A percentile compares a stretch with the other conserved stretches of the same genome.
Evolutionary conservation across 805 yeast species (phyloP).

Genomic region (Barnettozyma siamensis): DNA sequence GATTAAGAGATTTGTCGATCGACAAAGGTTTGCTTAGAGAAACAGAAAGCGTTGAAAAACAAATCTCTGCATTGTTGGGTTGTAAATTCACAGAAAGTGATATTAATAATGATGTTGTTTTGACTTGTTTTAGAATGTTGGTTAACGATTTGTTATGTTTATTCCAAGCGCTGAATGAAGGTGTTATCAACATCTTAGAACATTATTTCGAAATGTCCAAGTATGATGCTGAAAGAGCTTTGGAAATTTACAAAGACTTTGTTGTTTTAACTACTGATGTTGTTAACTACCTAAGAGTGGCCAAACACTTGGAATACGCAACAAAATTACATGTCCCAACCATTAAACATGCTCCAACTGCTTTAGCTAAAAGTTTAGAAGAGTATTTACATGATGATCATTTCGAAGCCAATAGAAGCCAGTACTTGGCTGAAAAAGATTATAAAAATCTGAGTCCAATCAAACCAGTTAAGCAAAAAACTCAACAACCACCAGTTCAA

Average conservation of each 20-base stretch:
- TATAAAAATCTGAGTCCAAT: slow-evolving; percentile 24
- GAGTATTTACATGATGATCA: slow-evolving; percentile 85
- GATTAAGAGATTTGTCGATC: slow-evolving; percentile 58
- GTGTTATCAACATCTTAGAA: slow-evolving; percentile 88
- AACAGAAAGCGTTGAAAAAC: slow-evolving; percentile 78
- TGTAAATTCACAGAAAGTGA: slow-evolving; percentile 77
- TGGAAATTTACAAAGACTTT: slow-evolving; percentile 77
- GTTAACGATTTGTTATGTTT: slow-evolving; percentile 85
- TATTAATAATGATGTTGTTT: slow-evolving; percentile 73
- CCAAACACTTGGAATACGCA: slow-evolving; percentile 80
- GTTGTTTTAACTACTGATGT: slow-evolving; percentile 84
- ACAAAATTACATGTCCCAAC: slow-evolving; percentile 93
- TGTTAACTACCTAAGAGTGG: slow-evolving; percentile 79
- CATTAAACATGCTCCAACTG: slow-evolving; percentile 95
- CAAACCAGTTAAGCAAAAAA: slow-evolving; percentile 1
- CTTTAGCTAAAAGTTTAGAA: slow-evolving; percentile 77
- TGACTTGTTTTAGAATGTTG: slow-evolving; percentile 80
- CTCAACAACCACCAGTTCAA: neutral
- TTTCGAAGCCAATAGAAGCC: slow-evolving; percentile 73
- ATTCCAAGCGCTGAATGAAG: slow-evolving; percentile 90
- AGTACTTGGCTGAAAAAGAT: slow-evolving; percentile 65
- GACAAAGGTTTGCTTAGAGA: slow-evolving; percentile 81
- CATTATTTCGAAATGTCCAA: slow-evolving; percentile 92
- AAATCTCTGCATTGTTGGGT: slow-evolving; percentile 66
- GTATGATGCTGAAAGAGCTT: slow-evolving; percentile 79